These are phyloP conservation scores for Dothiorella sarmentorum DNA, from an alignment of 2,329 filamentous ascomycete species.

Conservation along the genomic window DNA sequence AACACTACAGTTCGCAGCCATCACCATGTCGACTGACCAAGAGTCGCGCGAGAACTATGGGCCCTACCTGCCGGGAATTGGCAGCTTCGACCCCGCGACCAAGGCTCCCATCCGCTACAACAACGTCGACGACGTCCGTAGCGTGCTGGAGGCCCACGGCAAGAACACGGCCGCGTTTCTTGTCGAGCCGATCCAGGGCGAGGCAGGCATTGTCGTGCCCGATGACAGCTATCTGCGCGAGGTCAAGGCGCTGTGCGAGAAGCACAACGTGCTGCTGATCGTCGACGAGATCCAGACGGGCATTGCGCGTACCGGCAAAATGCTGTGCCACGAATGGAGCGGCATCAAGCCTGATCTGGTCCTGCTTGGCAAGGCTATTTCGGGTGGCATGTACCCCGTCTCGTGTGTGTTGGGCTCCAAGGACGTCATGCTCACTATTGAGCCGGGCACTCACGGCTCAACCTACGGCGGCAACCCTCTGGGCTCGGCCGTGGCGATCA, in stretches of 20 bases:
- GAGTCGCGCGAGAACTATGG: constrained; percentile 97
- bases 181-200: constrained; percentile 94
- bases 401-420: constrained; percentile 83
- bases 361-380: constrained; percentile 94
- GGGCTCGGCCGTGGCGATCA: constrained; percentile 91
- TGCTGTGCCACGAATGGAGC: constrained; percentile 93
- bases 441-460: constrained; percentile 94
- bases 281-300: constrained; percentile 99
- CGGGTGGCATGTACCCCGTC: constrained; percentile 98
- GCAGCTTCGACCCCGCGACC: constrained; percentile 71
- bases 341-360: constrained; percentile 94
- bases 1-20: constrained; percentile 75
- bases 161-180: constrained; percentile 87
- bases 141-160: constrained; percentile 74
- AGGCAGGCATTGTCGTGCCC: constrained; percentile 94
- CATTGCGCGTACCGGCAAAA: constrained; percentile 88
- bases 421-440: constrained; percentile 92
- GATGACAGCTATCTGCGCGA: constrained; percentile 81
- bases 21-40: constrained; percentile 91
- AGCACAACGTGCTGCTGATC: constrained; percentile 93
- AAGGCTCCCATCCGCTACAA: constrained; percentile 80
- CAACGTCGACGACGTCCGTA: constrained; percentile 75
- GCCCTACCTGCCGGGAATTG: constrained; percentile 87
- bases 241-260: constrained; percentile 81
- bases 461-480: constrained; percentile 98